Evolutionary conservation across 1,139 yeast genomes (phyloP).

Genomic region (Magnusiomyces starmeri): DNA sequence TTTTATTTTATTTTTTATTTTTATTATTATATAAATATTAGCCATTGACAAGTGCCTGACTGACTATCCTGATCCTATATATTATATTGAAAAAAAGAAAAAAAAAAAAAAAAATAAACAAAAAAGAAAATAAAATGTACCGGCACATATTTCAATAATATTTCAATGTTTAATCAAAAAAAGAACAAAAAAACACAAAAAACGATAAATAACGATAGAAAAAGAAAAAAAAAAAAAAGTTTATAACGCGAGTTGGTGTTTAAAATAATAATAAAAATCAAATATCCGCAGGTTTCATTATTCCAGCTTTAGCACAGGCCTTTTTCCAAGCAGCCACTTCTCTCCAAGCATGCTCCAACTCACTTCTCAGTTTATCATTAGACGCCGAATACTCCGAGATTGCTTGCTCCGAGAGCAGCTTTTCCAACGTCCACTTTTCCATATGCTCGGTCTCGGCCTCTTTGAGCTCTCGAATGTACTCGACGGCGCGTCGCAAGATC

Average conservation of each 20-base stretch:
- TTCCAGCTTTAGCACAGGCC: slow-evolving; percentile 4
- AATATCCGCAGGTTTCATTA: slow-evolving; percentile 1
- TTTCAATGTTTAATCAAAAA: no score
- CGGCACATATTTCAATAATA: no score
- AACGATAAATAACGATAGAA: not conserved
- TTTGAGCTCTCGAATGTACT: slow-evolving; percentile 79
- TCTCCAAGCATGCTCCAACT: slow-evolving; percentile 84
- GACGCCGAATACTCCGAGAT: slow-evolving; percentile 70
- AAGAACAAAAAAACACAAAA: not conserved
- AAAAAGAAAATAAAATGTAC: not conserved
- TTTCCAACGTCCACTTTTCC: slow-evolving; percentile 92
- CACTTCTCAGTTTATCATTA: slow-evolving; percentile 71
- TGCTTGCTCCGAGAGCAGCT: slow-evolving; percentile 84
- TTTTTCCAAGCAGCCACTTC: slow-evolving; percentile 76
- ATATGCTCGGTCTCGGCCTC: slow-evolving; percentile 81
- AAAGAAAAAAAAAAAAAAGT: slow-evolving; percentile 1
- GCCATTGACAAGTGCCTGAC: no score
- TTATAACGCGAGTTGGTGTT: no score
- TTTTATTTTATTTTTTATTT: no score
- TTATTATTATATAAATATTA: no score
- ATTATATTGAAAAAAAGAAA: no score
- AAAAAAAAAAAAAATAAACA: slow-evolving; percentile 2
- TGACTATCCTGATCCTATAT: no score
- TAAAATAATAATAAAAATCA: not conserved
- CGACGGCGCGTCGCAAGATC: slow-evolving; percentile 78